Conservation (phyloP, 1,139 yeast genomes). For the Williopsis jadinii region DNA sequence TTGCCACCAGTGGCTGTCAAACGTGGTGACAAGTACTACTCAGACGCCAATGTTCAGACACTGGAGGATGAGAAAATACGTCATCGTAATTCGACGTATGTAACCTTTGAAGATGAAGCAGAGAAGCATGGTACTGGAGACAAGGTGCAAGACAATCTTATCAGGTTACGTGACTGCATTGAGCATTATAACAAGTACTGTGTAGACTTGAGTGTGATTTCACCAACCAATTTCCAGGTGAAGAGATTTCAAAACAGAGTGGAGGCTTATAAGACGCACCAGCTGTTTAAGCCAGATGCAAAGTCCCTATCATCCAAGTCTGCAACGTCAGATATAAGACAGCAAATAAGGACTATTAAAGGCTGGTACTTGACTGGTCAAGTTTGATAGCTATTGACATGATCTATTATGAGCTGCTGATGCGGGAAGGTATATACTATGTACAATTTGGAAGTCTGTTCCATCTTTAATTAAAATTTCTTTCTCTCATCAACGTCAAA, state of each 20-base stretch:
- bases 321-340: conserved; percentile 13
- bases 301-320: conserved; percentile 15
- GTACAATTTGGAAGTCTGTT: neutral
- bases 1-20: conserved; percentile 33
- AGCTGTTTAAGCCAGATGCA: conserved; percentile 28
- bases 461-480: conserved; percentile 7
- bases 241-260: conserved; percentile 30
- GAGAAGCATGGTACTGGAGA: neutral
- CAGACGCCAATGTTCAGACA: conserved; percentile 34
- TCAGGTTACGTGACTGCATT: conserved; percentile 7
- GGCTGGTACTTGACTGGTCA: conserved; percentile 32
- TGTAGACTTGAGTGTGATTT: conserved; percentile 24
- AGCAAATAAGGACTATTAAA: conserved; percentile 26
- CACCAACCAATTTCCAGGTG: conserved; percentile 31
- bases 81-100: too few relatives aligned
- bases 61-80: conserved; percentile 9
- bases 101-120: conserved; percentile 1
- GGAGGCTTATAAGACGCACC: conserved; percentile 28
- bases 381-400: conserved; percentile 9
- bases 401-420: neutral
- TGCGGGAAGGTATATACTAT: neutral
- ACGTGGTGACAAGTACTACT: conserved; percentile 32
- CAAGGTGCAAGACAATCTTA: conserved; percentile 4
- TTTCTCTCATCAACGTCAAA: conserved; percentile 9
- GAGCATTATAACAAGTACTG: conserved; percentile 20